Evolutionary conservation across 1,284 basidiomycete species (phyloP), one percentile per base, ranked within the genome.

Genomic region (Tremellales sp.): DNA sequence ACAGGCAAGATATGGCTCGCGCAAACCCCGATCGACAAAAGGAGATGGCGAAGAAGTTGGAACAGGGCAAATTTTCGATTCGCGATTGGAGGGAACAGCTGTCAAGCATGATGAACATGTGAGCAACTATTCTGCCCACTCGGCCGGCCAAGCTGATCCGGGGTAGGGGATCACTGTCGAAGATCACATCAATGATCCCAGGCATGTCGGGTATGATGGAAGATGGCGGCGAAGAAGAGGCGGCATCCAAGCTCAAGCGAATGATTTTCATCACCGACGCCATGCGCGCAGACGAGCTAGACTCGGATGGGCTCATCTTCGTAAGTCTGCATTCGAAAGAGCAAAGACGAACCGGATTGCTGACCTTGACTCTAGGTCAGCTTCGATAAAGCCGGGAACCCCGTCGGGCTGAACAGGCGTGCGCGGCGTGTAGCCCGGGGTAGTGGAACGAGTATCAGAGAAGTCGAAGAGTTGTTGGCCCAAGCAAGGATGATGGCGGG

Each of bases 261-360:
- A 93, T 99, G 89, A 88, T 97, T 59, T 98, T 88, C 77, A 97
- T 99, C 68, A 97, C 91, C 21, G 94, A 99, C 75, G 91, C 89
- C 64, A 99, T 99, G 94, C 89, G 91, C 36, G 82, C 85, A 15
- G 77, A 78, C 48, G 96, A 98, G 75, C 83, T 98, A 49, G 92
- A 98, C 75, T 94, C 89, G n/a, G 94, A 98, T 70, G 96, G 94
- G 1, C 78, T 84, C 36, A 80, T 83, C 36, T 94, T 96, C 76
- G 84, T 90, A 80, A 52, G 64, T 57, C 21, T 26, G 24, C 25
- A 25, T 15, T 22, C n/a, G 11, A 4, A 7, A 47, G 12, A 26
- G 5, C 13, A 8, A 26, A 23, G 29, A 8, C 29, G 29, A 8
- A 25, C 12, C 19, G 24, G 26, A 12, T 37, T 17, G 12, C 8